Evolutionary conservation across 768 basidiomycete species (phyloP).

Genomic region (Pholiota microspora): DNA sequence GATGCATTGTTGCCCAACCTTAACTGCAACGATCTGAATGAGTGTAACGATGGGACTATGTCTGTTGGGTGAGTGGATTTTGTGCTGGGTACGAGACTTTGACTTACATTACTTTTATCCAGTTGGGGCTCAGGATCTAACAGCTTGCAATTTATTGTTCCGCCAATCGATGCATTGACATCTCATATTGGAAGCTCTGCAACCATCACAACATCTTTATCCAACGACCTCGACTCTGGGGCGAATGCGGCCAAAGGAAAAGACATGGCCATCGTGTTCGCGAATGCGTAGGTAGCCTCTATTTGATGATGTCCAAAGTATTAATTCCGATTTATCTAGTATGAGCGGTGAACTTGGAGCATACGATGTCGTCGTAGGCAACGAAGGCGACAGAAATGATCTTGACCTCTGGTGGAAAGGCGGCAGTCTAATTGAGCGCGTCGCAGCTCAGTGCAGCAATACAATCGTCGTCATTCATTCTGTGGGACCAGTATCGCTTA

Average conservation of each 20-base stretch:
- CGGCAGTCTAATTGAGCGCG: slow-evolving; percentile 47
- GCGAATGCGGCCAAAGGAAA: slow-evolving; percentile 40
- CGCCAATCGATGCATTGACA: slow-evolving; percentile 46
- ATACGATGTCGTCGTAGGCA: slow-evolving; percentile 62
- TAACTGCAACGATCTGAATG: slow-evolving; percentile 46
- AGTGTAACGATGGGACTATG: slow-evolving; percentile 59
- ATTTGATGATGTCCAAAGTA: slow-evolving; percentile 27
- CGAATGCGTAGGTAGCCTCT: slow-evolving; percentile 43
- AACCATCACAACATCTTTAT: slow-evolving; percentile 39
- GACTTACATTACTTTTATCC: neutral
- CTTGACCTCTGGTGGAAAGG: slow-evolving; percentile 58
- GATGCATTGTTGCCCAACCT: slow-evolving; percentile 52
- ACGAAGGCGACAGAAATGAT: slow-evolving; percentile 59
- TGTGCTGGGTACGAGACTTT: neutral
- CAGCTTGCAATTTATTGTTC: slow-evolving; percentile 41
- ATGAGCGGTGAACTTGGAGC: slow-evolving; percentile 52
- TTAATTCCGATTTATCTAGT: slow-evolving; percentile 28
- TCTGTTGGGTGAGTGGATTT: slow-evolving; percentile 48
- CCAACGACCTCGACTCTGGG: slow-evolving; percentile 40
- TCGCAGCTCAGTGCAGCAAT: slow-evolving; percentile 69
- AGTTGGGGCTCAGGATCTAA: slow-evolving; percentile 55
- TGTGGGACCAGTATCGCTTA: slow-evolving; percentile 72
- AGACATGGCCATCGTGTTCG: slow-evolving; percentile 61
- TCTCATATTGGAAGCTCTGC: slow-evolving; percentile 36
- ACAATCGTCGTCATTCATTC: slow-evolving; percentile 81